Percentiles rank a stretch among this genome's conserved stretches.
Evolutionary conservation across 495 filamentous ascomycete genomes (phyloP).

Genomic region (Friedmanniomyces endolithicus): DNA sequence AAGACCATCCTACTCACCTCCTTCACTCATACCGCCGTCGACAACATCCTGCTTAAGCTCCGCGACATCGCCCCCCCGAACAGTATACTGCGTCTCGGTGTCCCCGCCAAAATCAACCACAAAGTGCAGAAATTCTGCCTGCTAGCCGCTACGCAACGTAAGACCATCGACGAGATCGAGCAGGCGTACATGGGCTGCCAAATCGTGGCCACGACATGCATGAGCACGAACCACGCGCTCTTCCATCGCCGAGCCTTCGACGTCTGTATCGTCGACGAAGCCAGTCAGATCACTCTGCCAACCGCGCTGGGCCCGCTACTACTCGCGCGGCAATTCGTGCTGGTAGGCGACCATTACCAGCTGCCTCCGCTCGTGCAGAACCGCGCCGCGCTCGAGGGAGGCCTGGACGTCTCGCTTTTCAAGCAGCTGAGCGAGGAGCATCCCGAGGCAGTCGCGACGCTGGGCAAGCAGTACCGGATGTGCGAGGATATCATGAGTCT

Average conservation of each 20-base stretch:
- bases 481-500: constrained; percentile 90
- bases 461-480: constrained; percentile 97
- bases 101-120: constrained; percentile 68
- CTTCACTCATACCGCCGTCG: constrained; percentile 92
- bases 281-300: constrained; percentile 90
- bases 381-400: constrained; percentile 70
- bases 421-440: constrained; percentile 81
- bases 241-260: constrained; percentile 87
- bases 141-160: constrained; percentile 56
- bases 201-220: constrained; percentile 87
- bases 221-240: constrained; percentile 76
- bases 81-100: constrained; percentile 70
- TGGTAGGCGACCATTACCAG: constrained; percentile 94
- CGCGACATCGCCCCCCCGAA: constrained; percentile 42
- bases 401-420: constrained; percentile 86
- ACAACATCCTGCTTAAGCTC: constrained; percentile 92
- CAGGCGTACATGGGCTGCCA: constrained; percentile 68
- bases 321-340: constrained; percentile 83
- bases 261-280: constrained; percentile 97
- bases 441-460: constrained; percentile 71
- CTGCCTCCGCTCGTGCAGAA: constrained; percentile 90
- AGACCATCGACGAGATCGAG: constrained; percentile 68
- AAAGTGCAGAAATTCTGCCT: constrained; percentile 75
- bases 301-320: constrained; percentile 88
- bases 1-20: constrained; percentile 89